Evolutionary conservation across 495 filamentous ascomycete species (phyloP), one percentile per base, ranked within the genome.

Genomic region (Aspergillus sclerotioniger): DNA sequence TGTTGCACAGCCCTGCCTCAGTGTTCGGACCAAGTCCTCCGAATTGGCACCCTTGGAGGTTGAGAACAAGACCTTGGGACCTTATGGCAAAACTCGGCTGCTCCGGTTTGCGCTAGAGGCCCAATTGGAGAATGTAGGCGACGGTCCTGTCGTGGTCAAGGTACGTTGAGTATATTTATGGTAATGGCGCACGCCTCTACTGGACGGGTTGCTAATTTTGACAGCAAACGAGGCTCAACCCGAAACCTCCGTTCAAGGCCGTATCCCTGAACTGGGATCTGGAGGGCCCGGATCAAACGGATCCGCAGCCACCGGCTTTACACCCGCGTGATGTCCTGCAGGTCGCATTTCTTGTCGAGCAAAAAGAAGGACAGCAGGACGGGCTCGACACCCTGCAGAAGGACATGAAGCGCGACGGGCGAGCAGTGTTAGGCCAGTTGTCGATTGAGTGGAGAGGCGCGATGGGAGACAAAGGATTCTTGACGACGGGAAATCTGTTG

Each of bases 101-200:
- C 56, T 76, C 31, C 73, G 75, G n/a, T 82, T 76, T 63, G 85
- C 87, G 52, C 76, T 98, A 57, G 94, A 98, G 70, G 95, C 92
- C 35, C 94, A 98, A 73, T 66, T 98, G 57, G 94, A 98, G 77
- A 98, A 98, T 71, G 85, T 91, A 61, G 89, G 89, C 58, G 69
- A 82, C 67, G 67, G 72, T 13, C 54, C 74, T 5, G 79, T 81
- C 13, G 70, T 74, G 46, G 67, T 77, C 7, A 72, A 75, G 69
- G 77, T 79, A 57, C 45, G 67, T 58, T 57, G 9, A 6, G 17
- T 12, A 56, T 19, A n/a, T 16, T 52, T 31, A 29, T 28, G 32
- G 25, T 2, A 16, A 13, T 28, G 47, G 9, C 15, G 20, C 13
- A 49, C 7, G 16, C 15, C 12, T 20, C n/a, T 32, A 15, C 32